Evolutionary conservation across 2,329 filamentous ascomycete genomes (phyloP).

Genomic region (Aspergillus chevalieri): DNA sequence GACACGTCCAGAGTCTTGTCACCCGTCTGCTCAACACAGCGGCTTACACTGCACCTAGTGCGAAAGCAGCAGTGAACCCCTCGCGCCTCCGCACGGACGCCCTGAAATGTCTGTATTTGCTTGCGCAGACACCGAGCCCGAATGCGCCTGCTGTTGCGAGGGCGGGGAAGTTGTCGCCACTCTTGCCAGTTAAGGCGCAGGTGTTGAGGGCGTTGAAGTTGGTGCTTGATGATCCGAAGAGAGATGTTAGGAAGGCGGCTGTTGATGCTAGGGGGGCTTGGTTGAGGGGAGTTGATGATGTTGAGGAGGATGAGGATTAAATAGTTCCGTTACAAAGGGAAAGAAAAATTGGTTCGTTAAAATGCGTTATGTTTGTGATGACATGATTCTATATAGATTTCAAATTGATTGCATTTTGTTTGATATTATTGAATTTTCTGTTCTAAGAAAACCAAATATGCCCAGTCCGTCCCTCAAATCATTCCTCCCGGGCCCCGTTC

Average conservation of each 20-base stretch:
- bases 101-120: conserved; percentile 33
- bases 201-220: conserved; percentile 51
- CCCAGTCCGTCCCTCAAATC: too few relatives aligned
- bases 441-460: background rate
- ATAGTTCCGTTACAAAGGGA: background rate
- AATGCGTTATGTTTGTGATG: background rate
- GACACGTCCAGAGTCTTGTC: conserved; percentile 54
- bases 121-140: conserved; percentile 24
- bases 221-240: conserved; percentile 57
- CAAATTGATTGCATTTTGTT: conserved; percentile 3
- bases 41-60: conserved; percentile 14
- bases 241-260: conserved; percentile 57
- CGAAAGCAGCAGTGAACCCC: conserved; percentile 13
- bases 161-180: conserved; percentile 32
- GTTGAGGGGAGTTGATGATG: conserved; percentile 53
- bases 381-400: background rate
- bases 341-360: background rate
- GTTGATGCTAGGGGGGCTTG: conserved; percentile 57
- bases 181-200: conserved; percentile 52
- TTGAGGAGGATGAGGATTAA: conserved; percentile 51
- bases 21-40: conserved; percentile 49
- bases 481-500: background rate
- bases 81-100: conserved; percentile 30
- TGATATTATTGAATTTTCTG: background rate
- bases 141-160: conserved; percentile 19